These are phyloP conservation scores for Trichosporon asahii DNA, from an alignment of 1,284 basidiomycete species.

Conservation along the genomic window DNA sequence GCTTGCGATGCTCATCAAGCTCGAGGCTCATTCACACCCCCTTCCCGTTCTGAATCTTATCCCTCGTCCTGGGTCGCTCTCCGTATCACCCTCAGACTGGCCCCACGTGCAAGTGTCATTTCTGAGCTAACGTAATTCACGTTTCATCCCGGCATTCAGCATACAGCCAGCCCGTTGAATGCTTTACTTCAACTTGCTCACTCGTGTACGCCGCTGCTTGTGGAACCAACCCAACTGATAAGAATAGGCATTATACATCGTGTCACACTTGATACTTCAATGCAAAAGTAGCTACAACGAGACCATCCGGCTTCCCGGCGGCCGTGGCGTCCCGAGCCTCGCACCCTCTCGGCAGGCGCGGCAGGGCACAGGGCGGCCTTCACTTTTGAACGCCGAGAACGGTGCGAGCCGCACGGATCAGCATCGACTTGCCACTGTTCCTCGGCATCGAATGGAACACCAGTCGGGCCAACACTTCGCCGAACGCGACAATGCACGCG, in stretches of 20 bases:
- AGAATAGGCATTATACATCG: constrained; percentile 1
- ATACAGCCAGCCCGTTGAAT: neutral
- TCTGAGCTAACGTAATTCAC: neutral
- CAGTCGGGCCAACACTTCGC: constrained; percentile 78
- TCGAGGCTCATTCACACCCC: neutral
- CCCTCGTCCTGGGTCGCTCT: neutral
- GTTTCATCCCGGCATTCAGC: neutral
- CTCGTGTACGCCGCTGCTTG: neutral
- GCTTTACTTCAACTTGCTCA: neutral
- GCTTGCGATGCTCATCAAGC: neutral
- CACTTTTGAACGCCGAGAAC: neutral
- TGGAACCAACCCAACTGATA: neutral
- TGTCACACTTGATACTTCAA: neutral
- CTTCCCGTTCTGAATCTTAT: neutral
- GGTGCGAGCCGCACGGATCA: neutral
- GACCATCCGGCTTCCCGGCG: neutral
- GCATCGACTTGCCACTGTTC: neutral
- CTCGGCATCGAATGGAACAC: constrained; percentile 55
- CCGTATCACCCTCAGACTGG: neutral
- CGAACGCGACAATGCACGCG: constrained; percentile 66
- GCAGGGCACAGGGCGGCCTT: neutral
- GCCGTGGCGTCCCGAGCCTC: neutral
- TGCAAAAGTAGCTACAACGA: neutral
- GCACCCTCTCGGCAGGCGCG: neutral
- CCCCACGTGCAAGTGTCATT: neutral